Evolutionary conservation across 495 filamentous ascomycete species (phyloP).

Genomic region (Cercophora scortea): DNA sequence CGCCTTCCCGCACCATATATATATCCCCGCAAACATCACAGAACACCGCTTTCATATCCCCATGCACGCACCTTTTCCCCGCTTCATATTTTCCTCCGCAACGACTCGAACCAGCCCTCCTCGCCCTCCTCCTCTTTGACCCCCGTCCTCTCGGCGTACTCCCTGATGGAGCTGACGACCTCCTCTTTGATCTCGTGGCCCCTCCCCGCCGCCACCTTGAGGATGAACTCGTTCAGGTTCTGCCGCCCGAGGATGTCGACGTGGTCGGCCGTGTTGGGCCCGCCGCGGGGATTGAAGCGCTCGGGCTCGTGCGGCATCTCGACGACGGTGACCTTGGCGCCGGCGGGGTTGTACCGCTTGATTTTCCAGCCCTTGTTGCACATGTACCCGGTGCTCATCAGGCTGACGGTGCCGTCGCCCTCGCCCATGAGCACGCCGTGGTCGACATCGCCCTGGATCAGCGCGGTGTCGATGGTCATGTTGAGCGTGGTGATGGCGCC

Average conservation of each 20-base stretch:
- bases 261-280: slow-evolving; percentile 94
- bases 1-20: too few relatives aligned
- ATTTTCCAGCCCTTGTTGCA: slow-evolving; percentile 91
- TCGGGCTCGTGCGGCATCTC: slow-evolving; percentile 98
- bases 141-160: slow-evolving; percentile 74
- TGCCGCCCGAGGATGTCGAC: slow-evolving; percentile 90
- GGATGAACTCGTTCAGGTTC: slow-evolving; percentile 82
- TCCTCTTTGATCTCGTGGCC: slow-evolving; percentile 73
- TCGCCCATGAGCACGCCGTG: slow-evolving; percentile 89
- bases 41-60: too few relatives aligned
- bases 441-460: slow-evolving; percentile 62
- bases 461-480: slow-evolving; percentile 80
- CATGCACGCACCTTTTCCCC: too few relatives aligned
- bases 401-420: slow-evolving; percentile 88
- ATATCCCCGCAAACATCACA: too few relatives aligned
- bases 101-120: background rate
- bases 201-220: slow-evolving; percentile 81
- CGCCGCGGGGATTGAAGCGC: slow-evolving; percentile 80
- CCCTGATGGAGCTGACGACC: slow-evolving; percentile 67
- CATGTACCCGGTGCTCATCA: slow-evolving; percentile 91
- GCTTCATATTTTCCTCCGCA: too few relatives aligned
- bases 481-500: slow-evolving; percentile 58
- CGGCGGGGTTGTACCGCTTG: slow-evolving; percentile 86
- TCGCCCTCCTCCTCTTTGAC: slow-evolving; percentile 42
- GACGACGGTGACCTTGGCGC: slow-evolving; percentile 68